These are phyloP conservation scores for Phialophora expanda DNA, from an alignment of 2,329 filamentous ascomycete genomes.

Conservation along the genomic window DNA sequence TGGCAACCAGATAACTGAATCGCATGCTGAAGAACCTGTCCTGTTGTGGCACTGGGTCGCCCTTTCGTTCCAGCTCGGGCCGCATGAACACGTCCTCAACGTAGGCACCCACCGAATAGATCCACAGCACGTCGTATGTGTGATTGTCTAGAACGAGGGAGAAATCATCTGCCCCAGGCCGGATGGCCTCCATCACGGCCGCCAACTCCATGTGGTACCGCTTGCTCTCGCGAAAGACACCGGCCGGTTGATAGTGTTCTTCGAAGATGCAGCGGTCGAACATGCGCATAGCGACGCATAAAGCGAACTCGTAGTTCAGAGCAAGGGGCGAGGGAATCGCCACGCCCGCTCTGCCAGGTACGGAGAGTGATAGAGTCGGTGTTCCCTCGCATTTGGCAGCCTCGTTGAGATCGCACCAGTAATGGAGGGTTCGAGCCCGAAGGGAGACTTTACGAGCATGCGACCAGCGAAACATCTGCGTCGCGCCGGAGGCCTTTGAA, in stretches of 20 bases:
- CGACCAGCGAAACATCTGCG: conserved; percentile 17
- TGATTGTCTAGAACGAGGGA: not conserved
- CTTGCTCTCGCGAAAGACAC: conserved; percentile 8
- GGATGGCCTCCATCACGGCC: conserved; percentile 7
- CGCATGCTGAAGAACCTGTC: conserved; percentile 10
- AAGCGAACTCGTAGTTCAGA: not conserved
- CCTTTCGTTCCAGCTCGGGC: conserved; percentile 5
- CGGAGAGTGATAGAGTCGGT: not conserved
- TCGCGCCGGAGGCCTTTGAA: not conserved
- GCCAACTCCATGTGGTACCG: conserved; percentile 15
- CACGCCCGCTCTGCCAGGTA: not conserved
- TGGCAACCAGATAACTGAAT: conserved; percentile 9
- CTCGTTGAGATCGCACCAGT: conserved; percentile 13
- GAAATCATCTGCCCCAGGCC: conserved; percentile 8
- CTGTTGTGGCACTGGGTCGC: not conserved
- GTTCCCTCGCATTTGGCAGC: conserved; percentile 3
- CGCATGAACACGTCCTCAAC: conserved; percentile 15
- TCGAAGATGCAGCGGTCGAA: conserved; percentile 20
- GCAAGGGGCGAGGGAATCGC: not conserved
- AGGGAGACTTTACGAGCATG: conserved; percentile 12
- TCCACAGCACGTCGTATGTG: conserved; percentile 12
- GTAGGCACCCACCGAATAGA: conserved; percentile 12
- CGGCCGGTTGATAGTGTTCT: conserved; percentile 16
- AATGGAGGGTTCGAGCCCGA: conserved; percentile 7
- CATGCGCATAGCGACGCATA: conserved; percentile 11